Conservation (phyloP, 2,329 filamentous ascomycete genomes). For the Cladophialophora psammophila region DNA sequence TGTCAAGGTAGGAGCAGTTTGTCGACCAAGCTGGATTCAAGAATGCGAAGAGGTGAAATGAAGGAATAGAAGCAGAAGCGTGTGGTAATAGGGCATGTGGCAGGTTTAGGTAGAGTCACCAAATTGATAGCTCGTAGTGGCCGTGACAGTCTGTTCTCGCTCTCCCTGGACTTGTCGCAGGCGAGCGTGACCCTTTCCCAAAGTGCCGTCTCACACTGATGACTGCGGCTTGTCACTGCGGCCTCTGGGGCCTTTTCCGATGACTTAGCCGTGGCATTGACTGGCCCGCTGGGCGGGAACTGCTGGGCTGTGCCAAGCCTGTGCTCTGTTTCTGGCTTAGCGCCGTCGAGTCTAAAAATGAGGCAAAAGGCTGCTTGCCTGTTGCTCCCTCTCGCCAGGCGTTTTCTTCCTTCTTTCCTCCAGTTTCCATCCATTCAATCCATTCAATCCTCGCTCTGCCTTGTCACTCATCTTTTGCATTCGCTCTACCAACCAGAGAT, state of each 20-base stretch:
- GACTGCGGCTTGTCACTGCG: background rate
- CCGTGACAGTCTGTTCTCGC: background rate
- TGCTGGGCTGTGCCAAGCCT: constrained; percentile 1
- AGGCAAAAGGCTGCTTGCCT: background rate
- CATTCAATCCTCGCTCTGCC: constrained; percentile 7
- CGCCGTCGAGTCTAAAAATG: background rate
- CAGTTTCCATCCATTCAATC: constrained; percentile 14
- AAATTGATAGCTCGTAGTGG: no score
- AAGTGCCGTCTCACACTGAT: background rate
- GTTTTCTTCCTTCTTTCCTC: constrained; percentile 1
- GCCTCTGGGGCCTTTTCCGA: background rate
- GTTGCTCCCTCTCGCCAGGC: background rate
- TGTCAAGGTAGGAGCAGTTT: background rate
- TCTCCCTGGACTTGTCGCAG: background rate
- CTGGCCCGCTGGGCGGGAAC: background rate
- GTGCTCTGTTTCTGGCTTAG: constrained; percentile 8
- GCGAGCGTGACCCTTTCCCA: constrained; percentile 2
- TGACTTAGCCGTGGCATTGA: constrained; percentile 5
- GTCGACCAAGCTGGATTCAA: background rate
- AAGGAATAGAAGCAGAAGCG: constrained; percentile 7
- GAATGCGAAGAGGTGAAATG: constrained; percentile 9
- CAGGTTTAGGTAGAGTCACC: background rate
- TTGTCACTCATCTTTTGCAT: constrained; percentile 15
- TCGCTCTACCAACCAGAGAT: constrained; percentile 15
- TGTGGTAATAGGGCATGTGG: background rate